These are phyloP conservation scores for Sextonia rubra DNA, from an alignment of 164 flowering plant genomes.

Conservation along the genomic window DNA sequence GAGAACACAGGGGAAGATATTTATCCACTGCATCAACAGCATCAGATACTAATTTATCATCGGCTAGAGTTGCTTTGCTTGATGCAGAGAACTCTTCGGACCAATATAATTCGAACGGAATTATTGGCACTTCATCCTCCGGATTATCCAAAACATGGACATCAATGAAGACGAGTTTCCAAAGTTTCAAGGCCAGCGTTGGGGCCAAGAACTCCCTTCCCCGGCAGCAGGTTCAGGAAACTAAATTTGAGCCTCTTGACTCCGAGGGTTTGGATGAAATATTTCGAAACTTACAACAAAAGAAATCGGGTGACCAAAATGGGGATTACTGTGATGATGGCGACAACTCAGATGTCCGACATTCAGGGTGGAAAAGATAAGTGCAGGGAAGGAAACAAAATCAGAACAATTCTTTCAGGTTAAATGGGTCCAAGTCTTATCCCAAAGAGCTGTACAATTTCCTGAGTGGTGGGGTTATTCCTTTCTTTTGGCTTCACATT, in stretches of 20 bases:
- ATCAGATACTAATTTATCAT: neutral
- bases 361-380: neutral
- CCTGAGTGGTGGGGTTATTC: too few species aligned
- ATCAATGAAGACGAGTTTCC: neutral
- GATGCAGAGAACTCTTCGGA: neutral
- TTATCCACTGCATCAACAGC: neutral
- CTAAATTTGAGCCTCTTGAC: neutral
- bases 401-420: too few species aligned
- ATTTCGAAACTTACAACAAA: neutral
- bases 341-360: neutral
- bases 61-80: conserved; percentile 1
- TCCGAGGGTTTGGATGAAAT: neutral
- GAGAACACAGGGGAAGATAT: neutral
- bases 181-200: neutral
- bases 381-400: neutral
- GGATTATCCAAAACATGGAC: neutral
- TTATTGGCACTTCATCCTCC: neutral
- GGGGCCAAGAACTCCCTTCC: neutral
- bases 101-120: neutral
- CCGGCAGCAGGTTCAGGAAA: neutral
- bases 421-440: too few species aligned
- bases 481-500: too few species aligned
- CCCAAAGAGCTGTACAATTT: too few species aligned
- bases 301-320: neutral
- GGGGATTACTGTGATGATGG: neutral